Evolutionary conservation across 805 yeast genomes (phyloP).

Genomic region (Metschnikowia proteae): DNA sequence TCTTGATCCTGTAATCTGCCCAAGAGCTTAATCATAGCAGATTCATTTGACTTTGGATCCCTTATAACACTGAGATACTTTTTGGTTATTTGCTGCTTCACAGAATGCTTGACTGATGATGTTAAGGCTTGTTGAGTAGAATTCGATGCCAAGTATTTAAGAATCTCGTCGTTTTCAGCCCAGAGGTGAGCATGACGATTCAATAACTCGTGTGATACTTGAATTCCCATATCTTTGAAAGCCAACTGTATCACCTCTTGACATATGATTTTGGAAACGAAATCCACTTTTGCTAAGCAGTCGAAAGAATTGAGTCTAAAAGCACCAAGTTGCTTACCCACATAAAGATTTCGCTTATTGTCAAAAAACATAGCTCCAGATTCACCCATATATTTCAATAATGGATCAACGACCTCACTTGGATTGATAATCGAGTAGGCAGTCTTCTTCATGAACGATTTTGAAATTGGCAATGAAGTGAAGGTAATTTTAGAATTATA

Average conservation of each 20-base stretch:
- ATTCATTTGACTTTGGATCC: constrained; percentile 36
- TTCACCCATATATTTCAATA: constrained; percentile 36
- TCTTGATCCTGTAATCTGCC: constrained; percentile 48
- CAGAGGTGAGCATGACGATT: constrained; percentile 43
- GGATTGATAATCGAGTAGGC: constrained; percentile 36
- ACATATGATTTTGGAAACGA: constrained; percentile 42
- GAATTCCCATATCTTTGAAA: constrained; percentile 40
- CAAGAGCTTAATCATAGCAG: constrained; percentile 45
- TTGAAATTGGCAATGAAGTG: constrained; percentile 31
- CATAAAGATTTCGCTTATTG: constrained; percentile 26
- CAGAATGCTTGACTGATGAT: constrained; percentile 25
- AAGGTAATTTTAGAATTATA: constrained; percentile 17
- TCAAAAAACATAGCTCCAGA: constrained; percentile 47
- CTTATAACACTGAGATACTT: constrained; percentile 41
- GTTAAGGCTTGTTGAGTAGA: constrained; percentile 44
- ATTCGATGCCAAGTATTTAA: constrained; percentile 37
- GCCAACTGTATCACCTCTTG: constrained; percentile 48
- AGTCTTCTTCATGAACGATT: constrained; percentile 29
- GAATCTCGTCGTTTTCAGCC: constrained; percentile 42
- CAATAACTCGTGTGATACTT: constrained; percentile 31
- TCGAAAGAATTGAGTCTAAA: constrained; percentile 50
- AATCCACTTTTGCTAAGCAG: constrained; percentile 48
- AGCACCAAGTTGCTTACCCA: constrained; percentile 50
- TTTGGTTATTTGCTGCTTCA: constrained; percentile 35
- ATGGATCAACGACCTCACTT: constrained; percentile 25